Conservation (phyloP, 768 basidiomycete species). For the Lyophyllum atratum region DNA sequence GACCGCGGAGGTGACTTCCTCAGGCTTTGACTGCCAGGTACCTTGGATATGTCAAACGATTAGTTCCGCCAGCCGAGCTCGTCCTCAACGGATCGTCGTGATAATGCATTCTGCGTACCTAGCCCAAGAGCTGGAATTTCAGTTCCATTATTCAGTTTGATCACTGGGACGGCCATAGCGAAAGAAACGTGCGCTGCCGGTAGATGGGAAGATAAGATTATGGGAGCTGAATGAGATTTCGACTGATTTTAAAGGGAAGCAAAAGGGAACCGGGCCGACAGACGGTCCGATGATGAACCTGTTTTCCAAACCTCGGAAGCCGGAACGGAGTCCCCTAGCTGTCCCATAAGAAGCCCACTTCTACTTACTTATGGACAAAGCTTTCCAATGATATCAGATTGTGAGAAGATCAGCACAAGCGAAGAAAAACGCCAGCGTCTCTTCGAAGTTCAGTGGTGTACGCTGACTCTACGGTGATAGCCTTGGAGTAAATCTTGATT, state of each 20-base stretch:
- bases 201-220: slow-evolving; percentile 1
- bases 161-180: slow-evolving; percentile 19
- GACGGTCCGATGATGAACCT: background rate
- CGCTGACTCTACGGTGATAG: too few relatives aligned
- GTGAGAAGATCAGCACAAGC: too few relatives aligned
- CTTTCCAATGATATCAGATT: too few relatives aligned
- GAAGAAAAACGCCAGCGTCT: too few relatives aligned
- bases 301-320: background rate
- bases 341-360: too few relatives aligned
- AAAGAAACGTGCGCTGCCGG: background rate
- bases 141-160: slow-evolving; percentile 63
- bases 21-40: slow-evolving; percentile 79
- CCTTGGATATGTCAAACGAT: slow-evolving; percentile 38
- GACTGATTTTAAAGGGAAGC: background rate
- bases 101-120: slow-evolving; percentile 35
- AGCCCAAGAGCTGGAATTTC: slow-evolving; percentile 61
- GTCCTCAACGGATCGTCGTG: background rate
- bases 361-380: too few relatives aligned
- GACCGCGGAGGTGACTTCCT: slow-evolving; percentile 65
- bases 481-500: too few relatives aligned
- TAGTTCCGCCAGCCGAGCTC: background rate
- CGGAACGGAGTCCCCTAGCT: background rate
- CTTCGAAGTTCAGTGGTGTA: too few relatives aligned
- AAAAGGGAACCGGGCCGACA: background rate
- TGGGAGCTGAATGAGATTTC: background rate